phyloP scores from a whole-genome alignment of 495 filamentous ascomycete genomes.

The Neurospora sp. region DNA sequence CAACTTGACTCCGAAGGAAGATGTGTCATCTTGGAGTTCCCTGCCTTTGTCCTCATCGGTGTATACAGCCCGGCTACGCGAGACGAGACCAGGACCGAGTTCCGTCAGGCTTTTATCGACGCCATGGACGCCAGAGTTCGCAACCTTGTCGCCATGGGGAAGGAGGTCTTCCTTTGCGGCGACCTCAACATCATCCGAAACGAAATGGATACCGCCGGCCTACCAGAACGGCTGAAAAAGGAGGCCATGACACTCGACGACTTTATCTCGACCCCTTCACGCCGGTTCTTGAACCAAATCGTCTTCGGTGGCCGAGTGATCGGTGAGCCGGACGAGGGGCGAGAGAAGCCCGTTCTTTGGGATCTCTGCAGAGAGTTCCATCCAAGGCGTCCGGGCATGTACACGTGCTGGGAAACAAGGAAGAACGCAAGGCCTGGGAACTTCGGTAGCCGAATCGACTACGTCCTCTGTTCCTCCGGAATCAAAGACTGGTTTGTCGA shows the following conservation, averaged over 20 bases:
- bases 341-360: constrained; percentile 67
- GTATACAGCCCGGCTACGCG: constrained; percentile 82
- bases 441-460: constrained; percentile 85
- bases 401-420: constrained; percentile 63
- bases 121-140: constrained; percentile 73
- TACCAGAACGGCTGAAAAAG: constrained; percentile 60
- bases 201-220: constrained; percentile 63
- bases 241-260: constrained; percentile 30
- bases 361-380: constrained; percentile 84
- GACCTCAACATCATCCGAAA: constrained; percentile 82
- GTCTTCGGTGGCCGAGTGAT: constrained; percentile 61
- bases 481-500: constrained; percentile 80
- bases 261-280: constrained; percentile 63
- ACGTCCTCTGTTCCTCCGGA: constrained; percentile 69
- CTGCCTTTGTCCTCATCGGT: constrained; percentile 86
- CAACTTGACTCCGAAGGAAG: constrained; percentile 84
- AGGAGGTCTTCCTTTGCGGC: constrained; percentile 73
- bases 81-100: constrained; percentile 75
- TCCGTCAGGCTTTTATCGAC: constrained; percentile 69
- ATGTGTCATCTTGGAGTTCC: constrained; percentile 88
- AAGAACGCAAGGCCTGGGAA: constrained; percentile 74
- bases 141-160: constrained; percentile 71
- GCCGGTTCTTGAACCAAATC: constrained; percentile 78
- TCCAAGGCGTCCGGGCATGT: constrained; percentile 75
- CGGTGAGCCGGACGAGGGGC: constrained; percentile 58